Evolutionary conservation across 495 filamentous ascomycete species (phyloP).

Genomic region (Penicillium subrubescens): DNA sequence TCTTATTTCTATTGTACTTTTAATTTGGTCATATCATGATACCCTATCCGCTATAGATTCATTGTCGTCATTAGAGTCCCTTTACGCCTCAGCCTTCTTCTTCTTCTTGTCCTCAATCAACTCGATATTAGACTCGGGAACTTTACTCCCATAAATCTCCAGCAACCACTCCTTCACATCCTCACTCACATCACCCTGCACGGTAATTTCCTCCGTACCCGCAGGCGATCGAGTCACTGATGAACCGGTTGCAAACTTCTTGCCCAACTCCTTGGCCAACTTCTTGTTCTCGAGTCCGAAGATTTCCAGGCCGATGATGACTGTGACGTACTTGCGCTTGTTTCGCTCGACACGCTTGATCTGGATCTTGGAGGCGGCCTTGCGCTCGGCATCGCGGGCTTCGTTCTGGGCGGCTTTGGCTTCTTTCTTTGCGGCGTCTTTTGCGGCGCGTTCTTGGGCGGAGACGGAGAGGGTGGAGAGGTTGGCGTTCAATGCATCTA

Average conservation of each 20-base stretch:
- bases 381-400: slow-evolving; percentile 73
- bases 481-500: slow-evolving; percentile 81
- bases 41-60: slow-evolving; percentile 27
- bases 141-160: slow-evolving; percentile 76
- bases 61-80: slow-evolving; percentile 22
- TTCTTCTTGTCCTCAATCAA: slow-evolving; percentile 93
- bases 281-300: slow-evolving; percentile 94
- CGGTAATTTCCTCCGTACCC: slow-evolving; percentile 93
- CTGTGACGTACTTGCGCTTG: slow-evolving; percentile 95
- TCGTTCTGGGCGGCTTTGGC: slow-evolving; percentile 87
- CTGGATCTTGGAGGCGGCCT: slow-evolving; percentile 75
- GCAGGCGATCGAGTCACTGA: slow-evolving; percentile 85
- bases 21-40: slow-evolving; percentile 31
- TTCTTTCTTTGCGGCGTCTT: slow-evolving; percentile 92
- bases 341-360: slow-evolving; percentile 98
- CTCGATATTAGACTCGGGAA: slow-evolving; percentile 94
- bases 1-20: slow-evolving; percentile 17
- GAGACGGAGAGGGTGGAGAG: slow-evolving; percentile 83
- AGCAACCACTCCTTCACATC: slow-evolving; percentile 89
- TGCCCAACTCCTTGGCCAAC: slow-evolving; percentile 55
- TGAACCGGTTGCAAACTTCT: slow-evolving; percentile 81
- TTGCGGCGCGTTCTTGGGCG: slow-evolving; percentile 87
- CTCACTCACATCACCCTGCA: slow-evolving; percentile 95
- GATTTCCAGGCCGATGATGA: slow-evolving; percentile 83
- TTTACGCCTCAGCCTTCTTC: slow-evolving; percentile 34